Conservation (phyloP, 257 asterid species). For the Lantana camara region DNA sequence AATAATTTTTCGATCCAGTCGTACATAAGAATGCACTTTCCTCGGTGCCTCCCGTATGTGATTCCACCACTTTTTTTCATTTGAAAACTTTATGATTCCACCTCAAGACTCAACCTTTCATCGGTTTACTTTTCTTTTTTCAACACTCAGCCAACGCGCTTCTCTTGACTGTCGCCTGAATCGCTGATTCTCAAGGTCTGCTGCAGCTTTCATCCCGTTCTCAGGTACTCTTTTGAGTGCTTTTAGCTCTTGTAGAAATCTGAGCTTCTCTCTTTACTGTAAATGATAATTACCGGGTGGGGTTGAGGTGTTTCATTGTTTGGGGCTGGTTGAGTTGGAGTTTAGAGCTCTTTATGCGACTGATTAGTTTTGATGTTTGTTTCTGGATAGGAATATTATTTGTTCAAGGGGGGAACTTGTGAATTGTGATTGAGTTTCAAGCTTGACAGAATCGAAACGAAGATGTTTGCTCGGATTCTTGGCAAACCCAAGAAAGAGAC, state of each 20-base stretch:
- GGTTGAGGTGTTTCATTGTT: no score
- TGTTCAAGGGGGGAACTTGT: neutral
- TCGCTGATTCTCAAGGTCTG: slow-evolving; percentile 9
- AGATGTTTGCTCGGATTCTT: slow-evolving; percentile 61
- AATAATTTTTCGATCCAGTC: neutral
- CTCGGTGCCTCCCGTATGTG: slow-evolving; percentile 17
- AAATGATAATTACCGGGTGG: neutral
- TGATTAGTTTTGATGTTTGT: neutral
- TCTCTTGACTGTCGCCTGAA: neutral
- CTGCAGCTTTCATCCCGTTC: slow-evolving; percentile 10
- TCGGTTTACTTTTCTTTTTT: slow-evolving; percentile 6
- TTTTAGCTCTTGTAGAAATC: neutral
- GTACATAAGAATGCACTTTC: neutral
- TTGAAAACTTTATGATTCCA: no score
- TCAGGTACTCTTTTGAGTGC: slow-evolving; percentile 19
- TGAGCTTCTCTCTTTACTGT: neutral
- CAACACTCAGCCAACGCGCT: slow-evolving; percentile 24
- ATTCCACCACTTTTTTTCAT: no score
- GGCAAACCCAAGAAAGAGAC: slow-evolving; percentile 69
- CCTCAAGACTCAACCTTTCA: neutral
- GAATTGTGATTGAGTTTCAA: slow-evolving; percentile 17
- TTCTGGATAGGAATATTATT: slow-evolving; percentile 1
- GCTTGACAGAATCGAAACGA: slow-evolving; percentile 22
- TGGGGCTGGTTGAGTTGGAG: neutral
- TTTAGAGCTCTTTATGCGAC: neutral